phyloP scores from a whole-genome alignment of 1,284 basidiomycete genomes.

The Pisolithus thermaeus region DNA sequence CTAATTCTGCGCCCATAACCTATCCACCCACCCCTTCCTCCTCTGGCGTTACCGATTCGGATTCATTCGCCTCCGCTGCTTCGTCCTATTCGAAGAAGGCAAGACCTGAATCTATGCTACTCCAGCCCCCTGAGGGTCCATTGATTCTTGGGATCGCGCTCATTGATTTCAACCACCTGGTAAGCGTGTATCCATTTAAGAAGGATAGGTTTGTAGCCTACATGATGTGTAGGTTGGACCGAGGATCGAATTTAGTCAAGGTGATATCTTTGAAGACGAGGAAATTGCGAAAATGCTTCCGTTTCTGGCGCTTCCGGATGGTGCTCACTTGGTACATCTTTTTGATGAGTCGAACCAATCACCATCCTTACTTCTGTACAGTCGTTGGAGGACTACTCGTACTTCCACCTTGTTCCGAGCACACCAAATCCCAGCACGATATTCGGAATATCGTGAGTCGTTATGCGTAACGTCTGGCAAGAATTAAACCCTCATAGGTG shows the following conservation, averaged over 20 bases:
- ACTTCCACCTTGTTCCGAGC: conserved; percentile 82
- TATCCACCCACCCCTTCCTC: conserved; percentile 55
- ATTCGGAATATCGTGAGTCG: conserved; percentile 88
- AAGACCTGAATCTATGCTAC: conserved; percentile 68
- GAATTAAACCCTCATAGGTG: conserved; percentile 48
- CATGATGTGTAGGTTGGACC: conserved; percentile 69
- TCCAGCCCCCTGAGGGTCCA: conserved; percentile 52
- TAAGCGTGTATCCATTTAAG: conserved; percentile 31
- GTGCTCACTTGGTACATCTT: conserved; percentile 77
- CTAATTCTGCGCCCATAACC: conserved; percentile 30
- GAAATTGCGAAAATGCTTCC: conserved; percentile 82
- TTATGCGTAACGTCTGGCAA: conserved; percentile 2
- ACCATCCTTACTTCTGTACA: conserved; percentile 26
- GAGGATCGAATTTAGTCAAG: conserved; percentile 76
- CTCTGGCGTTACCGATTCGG: conserved; percentile 42
- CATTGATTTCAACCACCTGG: conserved; percentile 88
- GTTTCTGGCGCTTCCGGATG: conserved; percentile 96
- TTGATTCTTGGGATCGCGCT: conserved; percentile 79
- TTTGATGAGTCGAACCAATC: neutral
- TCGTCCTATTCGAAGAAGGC: conserved; percentile 67
- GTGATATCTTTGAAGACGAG: conserved; percentile 72
- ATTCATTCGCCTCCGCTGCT: conserved; percentile 57
- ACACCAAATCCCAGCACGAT: conserved; percentile 72
- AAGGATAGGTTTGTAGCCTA: conserved; percentile 12
- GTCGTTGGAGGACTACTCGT: conserved; percentile 94